Conservation (phyloP, 78 protist genomes). For the Emiliania huxleyi region DNA sequence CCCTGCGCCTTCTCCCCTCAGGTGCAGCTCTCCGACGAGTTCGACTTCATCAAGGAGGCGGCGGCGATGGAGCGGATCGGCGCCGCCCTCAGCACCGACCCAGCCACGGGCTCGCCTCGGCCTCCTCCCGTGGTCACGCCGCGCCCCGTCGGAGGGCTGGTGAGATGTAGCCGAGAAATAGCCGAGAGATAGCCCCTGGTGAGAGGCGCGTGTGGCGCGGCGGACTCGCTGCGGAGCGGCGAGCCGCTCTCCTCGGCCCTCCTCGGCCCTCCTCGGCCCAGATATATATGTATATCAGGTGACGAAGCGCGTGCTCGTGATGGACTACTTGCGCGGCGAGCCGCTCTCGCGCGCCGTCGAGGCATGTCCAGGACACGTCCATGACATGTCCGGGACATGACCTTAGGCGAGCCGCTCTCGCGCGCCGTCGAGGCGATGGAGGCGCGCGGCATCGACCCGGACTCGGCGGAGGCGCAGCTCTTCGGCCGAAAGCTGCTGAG, state of each 20-base stretch:
- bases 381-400: too few relatives aligned
- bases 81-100: background rate
- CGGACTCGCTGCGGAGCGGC: too few relatives aligned
- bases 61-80: conserved; percentile 27
- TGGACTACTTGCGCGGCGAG: conserved; percentile 54
- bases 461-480: background rate
- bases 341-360: conserved; percentile 30
- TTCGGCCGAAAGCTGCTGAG: background rate
- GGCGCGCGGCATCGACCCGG: background rate
- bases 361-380: too few relatives aligned
- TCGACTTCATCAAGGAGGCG: conserved; percentile 56
- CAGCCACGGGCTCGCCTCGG: background rate
- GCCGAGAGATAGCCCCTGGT: too few relatives aligned
- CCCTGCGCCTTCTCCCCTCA: too few relatives aligned
- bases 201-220: too few relatives aligned
- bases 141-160: conserved; percentile 17
- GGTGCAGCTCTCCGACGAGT: conserved; percentile 59
- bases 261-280: too few relatives aligned
- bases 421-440: background rate
- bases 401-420: too few relatives aligned
- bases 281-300: too few relatives aligned
- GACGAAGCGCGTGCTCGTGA: conserved; percentile 43
- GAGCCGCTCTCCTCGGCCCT: too few relatives aligned
- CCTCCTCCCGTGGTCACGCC: conserved; percentile 24
- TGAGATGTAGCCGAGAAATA: too few relatives aligned